Conservation (phyloP, 164 flowering plant species). For the Annona cherimola region DNA sequence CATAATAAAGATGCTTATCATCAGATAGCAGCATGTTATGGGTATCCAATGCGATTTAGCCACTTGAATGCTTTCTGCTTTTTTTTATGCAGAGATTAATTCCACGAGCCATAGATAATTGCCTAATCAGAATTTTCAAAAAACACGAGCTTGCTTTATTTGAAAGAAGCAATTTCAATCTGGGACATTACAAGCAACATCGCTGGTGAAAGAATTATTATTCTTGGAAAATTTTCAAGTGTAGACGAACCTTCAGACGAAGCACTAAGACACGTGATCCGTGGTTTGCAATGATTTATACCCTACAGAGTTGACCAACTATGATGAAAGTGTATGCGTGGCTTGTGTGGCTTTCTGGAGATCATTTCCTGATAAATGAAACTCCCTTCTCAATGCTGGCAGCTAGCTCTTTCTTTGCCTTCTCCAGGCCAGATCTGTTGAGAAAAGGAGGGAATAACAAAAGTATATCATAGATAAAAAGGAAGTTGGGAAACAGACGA, state of each 20-base stretch:
- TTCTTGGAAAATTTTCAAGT: background rate
- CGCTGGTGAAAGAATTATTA: background rate
- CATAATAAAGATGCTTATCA: too few relatives aligned
- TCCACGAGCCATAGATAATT: background rate
- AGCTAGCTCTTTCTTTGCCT: conserved; percentile 88
- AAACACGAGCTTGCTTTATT: background rate
- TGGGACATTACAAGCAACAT: background rate
- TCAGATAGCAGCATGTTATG: too few relatives aligned
- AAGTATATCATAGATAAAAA: too few relatives aligned
- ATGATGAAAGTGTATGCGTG: background rate
- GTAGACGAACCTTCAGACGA: background rate
- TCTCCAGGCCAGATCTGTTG: conserved; percentile 78
- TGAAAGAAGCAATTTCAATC: background rate
- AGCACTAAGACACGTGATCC: background rate
- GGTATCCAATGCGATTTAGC: too few relatives aligned
- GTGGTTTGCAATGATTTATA: background rate
- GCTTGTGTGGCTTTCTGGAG: background rate
- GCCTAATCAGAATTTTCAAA: background rate
- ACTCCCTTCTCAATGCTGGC: conserved; percentile 83
- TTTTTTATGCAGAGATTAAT: background rate
- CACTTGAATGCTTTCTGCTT: too few relatives aligned
- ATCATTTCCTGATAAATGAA: conserved; percentile 64
- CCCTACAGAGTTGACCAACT: background rate
- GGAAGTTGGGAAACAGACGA: too few relatives aligned
- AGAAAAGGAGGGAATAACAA: background rate